Evolutionary conservation across 495 filamentous ascomycete genomes (phyloP).

Genomic region (Pseudomonodictys pantanalensis): DNA sequence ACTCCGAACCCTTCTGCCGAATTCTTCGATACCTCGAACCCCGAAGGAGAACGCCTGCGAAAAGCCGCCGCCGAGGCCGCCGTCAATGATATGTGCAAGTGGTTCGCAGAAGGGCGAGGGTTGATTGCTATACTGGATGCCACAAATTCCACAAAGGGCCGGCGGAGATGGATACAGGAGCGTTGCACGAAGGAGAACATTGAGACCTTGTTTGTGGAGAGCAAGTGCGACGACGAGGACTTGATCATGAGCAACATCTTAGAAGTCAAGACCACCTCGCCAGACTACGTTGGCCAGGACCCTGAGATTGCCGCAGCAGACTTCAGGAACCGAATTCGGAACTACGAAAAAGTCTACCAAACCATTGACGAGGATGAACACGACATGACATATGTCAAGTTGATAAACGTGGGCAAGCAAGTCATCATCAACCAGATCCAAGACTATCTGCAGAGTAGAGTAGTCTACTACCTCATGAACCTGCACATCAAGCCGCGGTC

Average conservation of each 20-base stretch:
- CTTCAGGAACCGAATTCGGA: constrained; percentile 89
- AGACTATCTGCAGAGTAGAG: constrained; percentile 90
- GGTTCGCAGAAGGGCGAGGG: constrained; percentile 72
- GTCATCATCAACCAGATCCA: constrained; percentile 97
- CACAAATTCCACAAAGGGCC: constrained; percentile 85
- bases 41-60: constrained; percentile 84
- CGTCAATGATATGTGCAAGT: constrained; percentile 83
- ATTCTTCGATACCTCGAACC: constrained; percentile 88
- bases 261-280: constrained; percentile 94
- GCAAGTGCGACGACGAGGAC: constrained; percentile 89
- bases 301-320: constrained; percentile 85
- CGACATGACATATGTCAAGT: constrained; percentile 86
- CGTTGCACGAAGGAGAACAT: constrained; percentile 67
- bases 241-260: constrained; percentile 96
- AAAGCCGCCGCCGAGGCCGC: constrained; percentile 85
- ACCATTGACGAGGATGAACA: constrained; percentile 84
- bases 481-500: constrained; percentile 95
- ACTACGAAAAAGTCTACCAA: constrained; percentile 95
- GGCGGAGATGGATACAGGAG: constrained; percentile 89
- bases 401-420: constrained; percentile 91
- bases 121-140: constrained; percentile 91
- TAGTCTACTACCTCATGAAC: constrained; percentile 98
- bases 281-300: constrained; percentile 91
- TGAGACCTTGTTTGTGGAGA: constrained; percentile 92
- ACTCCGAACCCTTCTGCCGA: constrained; percentile 83